Evolutionary conservation across 805 yeast genomes (phyloP).

Genomic region (Ogataea trehalophila): DNA sequence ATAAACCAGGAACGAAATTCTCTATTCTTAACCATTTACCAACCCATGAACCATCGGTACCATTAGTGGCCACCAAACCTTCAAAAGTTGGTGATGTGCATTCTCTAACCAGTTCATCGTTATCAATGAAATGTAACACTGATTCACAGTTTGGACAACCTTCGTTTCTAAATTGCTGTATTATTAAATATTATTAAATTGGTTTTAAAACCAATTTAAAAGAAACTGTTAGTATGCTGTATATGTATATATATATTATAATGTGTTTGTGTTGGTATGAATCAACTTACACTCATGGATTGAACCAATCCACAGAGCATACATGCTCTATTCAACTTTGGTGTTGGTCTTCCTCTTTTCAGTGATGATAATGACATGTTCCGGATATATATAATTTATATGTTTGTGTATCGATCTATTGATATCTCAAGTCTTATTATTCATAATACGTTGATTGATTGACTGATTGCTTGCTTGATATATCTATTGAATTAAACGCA

Average conservation of each 20-base stretch:
- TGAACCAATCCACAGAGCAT: constrained; percentile 95
- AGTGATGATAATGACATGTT: constrained; percentile 11
- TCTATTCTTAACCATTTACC: constrained; percentile 94
- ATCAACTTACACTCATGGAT: constrained; percentile 51
- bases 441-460: too few relatives aligned
- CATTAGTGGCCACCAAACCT: constrained; percentile 88
- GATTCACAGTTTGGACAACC: constrained; percentile 98
- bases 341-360: constrained; percentile 34
- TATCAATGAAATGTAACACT: constrained; percentile 67
- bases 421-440: too few relatives aligned
- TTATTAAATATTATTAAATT: background rate
- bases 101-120: constrained; percentile 79
- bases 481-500: too few relatives aligned
- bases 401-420: background rate
- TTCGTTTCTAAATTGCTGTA: constrained; percentile 59
- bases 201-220: too few relatives aligned
- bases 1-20: constrained; percentile 80
- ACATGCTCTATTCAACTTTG: constrained; percentile 85
- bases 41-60: constrained; percentile 86
- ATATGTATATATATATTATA: background rate
- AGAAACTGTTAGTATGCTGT: background rate
- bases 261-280: background rate
- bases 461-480: too few relatives aligned
- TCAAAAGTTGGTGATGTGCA: constrained; percentile 96
- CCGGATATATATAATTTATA: background rate